Evolutionary conservation across 768 basidiomycete genomes (phyloP).

Genomic region (Mycena capillaripes): DNA sequence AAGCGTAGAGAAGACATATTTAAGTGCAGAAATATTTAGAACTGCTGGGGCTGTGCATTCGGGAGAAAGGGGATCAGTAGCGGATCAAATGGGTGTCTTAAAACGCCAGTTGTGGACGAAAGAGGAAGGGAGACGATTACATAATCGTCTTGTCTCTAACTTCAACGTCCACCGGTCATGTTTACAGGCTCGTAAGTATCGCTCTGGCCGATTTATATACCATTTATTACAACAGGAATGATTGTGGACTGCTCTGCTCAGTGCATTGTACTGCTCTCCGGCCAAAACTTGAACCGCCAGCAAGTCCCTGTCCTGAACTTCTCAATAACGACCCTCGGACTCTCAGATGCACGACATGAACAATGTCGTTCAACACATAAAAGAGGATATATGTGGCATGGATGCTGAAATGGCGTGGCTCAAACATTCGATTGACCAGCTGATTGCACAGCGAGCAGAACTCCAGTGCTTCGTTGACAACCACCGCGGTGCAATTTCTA

Average conservation of each 20-base stretch:
- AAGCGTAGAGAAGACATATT: no score
- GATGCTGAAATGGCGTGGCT: not conserved
- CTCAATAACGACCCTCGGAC: not conserved
- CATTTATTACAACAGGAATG: not conserved
- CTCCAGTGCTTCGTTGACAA: not conserved
- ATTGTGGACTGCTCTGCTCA: not conserved
- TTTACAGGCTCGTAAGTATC: not conserved
- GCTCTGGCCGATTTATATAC: not conserved
- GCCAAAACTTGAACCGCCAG: not conserved
- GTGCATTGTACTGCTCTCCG: not conserved
- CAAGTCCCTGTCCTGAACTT: not conserved
- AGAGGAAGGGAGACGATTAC: not conserved
- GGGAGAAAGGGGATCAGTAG: no score
- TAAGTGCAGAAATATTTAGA: no score
- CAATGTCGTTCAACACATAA: no score
- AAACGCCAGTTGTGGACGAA: slow-evolving; percentile 44
- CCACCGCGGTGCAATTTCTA: not conserved
- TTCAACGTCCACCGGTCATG: not conserved
- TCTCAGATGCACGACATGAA: not conserved
- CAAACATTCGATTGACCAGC: not conserved
- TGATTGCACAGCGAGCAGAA: not conserved
- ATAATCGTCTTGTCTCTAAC: not conserved
- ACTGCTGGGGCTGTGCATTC: no score
- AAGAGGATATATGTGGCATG: not conserved
- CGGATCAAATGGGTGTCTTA: no score